Conservation (phyloP, 1,139 yeast species). For the Sugiyamaella pinicola region DNA sequence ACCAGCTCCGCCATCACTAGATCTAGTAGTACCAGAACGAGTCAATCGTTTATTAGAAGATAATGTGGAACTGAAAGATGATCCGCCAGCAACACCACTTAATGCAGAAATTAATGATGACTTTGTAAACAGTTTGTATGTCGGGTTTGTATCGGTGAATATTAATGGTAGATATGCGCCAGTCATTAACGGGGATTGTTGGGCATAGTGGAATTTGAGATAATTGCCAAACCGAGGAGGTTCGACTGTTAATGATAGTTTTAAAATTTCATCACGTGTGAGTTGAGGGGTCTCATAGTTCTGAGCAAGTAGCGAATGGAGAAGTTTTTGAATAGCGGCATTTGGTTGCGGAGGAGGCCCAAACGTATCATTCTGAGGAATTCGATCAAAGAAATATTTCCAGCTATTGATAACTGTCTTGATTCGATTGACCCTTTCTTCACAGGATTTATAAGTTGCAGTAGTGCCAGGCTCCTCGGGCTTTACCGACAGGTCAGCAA, state of each 20-base stretch:
- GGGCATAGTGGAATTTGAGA: constrained; percentile 46
- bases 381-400: constrained; percentile 62
- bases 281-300: constrained; percentile 36
- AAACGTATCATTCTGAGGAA: constrained; percentile 45
- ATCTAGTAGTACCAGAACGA: constrained; percentile 16
- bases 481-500: constrained; percentile 74
- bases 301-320: constrained; percentile 42
- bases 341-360: constrained; percentile 39
- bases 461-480: constrained; percentile 35
- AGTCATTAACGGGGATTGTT: constrained; percentile 52
- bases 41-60: constrained; percentile 1
- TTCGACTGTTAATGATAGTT: constrained; percentile 50
- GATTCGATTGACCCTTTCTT: constrained; percentile 66
- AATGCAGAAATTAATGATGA: constrained; percentile 46
- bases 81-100: constrained; percentile 12
- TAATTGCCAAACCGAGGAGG: constrained; percentile 50
- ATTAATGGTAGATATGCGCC: constrained; percentile 65
- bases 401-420: constrained; percentile 78
- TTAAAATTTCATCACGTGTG: constrained; percentile 39
- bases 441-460: constrained; percentile 57
- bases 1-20: constrained; percentile 11
- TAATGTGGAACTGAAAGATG: not conserved
- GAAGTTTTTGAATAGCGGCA: constrained; percentile 40
- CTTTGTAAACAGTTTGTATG: constrained; percentile 58
- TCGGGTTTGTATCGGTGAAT: constrained; percentile 57